Evolutionary conservation across 148 eudicot genomes (phyloP).

Genomic region (Talinum fruticosum): DNA sequence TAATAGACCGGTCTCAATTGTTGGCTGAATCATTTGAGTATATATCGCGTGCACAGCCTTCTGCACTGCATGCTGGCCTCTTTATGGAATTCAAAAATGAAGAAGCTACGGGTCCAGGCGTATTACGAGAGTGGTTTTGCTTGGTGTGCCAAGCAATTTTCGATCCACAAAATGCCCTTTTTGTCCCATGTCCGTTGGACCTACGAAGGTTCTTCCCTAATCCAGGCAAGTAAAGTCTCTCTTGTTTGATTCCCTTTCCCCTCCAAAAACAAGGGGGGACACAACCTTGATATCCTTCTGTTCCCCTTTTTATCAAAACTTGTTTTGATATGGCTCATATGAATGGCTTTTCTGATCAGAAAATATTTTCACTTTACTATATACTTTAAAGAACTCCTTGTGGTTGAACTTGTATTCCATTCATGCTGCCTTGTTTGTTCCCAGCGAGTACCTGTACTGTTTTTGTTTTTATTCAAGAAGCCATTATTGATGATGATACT

Average conservation of each 20-base stretch:
- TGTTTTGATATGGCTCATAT: not conserved
- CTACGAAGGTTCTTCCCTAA: constrained; percentile 90
- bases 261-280: not conserved
- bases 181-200: constrained; percentile 76
- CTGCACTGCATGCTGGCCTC: constrained; percentile 58
- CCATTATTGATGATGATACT: too few relatives aligned
- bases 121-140: constrained; percentile 90
- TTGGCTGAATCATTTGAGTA: constrained; percentile 84
- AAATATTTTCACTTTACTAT: not conserved
- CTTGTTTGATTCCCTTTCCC: not conserved
- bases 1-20: constrained; percentile 75
- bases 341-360: not conserved
- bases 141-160: constrained; percentile 81
- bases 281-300: not conserved
- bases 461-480: too few relatives aligned
- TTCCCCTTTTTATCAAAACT: not conserved
- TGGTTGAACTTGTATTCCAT: not conserved
- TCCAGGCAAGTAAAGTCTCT: constrained; percentile 49
- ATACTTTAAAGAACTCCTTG: not conserved
- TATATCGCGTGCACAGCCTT: constrained; percentile 49
- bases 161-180: constrained; percentile 80
- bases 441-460: not conserved
- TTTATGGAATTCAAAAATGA: constrained; percentile 92
- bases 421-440: not conserved
- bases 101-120: constrained; percentile 96